Evolutionary conservation across 108 stramenopile species (phyloP), one percentile per base, ranked within the genome.

Genomic region (Tribonema minus): DNA sequence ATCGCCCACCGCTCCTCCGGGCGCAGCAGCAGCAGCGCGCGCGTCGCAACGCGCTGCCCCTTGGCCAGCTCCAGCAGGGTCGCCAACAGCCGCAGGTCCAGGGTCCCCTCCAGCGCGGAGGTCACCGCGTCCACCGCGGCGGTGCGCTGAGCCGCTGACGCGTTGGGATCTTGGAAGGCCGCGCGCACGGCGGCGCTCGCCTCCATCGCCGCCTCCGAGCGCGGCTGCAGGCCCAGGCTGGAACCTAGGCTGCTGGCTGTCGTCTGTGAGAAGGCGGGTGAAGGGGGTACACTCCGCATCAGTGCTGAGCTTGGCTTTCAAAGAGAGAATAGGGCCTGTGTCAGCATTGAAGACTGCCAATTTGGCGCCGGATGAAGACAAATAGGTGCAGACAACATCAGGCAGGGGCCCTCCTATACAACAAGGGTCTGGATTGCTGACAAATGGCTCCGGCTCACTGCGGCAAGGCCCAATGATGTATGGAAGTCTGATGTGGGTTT

Each of bases 11-110:
- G 68, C 77, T 79, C 67, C 27, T 41, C 32, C 1, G 68, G 77
- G 34, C 39, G 66, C 0, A 79, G 77, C 77, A 79, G 61, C 37
- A 58, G n/a, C 28, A 79, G 67, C 41, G 64, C 68, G 0, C 77
- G 68, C 2, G 77, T 62, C 29, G 66, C 20, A 12, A 79, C 64
- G 26, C 68, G 64, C 60, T 79, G 77, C 60, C 77, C 77, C 62
- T 79, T 79, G 35, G 77, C 58, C 58, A 79, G 68, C 77, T 79
- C 77, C 32, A 79, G 69, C 37, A 79, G 67, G 31, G 77, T 79
- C 3, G 77, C 64, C 0, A 79, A 39, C 30, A 69, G 67, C 31
- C 68, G 34, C 35, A 79, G 77, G 77, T 79, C 77, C 26, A 79
- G 60, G 32, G 77, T 68, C 1, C 54, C 68, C 7, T 79, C 77